Evolutionary conservation across 805 yeast genomes (phyloP), one percentile per base, ranked within the genome.

Genomic region (Kluyveromyces starmeri): DNA sequence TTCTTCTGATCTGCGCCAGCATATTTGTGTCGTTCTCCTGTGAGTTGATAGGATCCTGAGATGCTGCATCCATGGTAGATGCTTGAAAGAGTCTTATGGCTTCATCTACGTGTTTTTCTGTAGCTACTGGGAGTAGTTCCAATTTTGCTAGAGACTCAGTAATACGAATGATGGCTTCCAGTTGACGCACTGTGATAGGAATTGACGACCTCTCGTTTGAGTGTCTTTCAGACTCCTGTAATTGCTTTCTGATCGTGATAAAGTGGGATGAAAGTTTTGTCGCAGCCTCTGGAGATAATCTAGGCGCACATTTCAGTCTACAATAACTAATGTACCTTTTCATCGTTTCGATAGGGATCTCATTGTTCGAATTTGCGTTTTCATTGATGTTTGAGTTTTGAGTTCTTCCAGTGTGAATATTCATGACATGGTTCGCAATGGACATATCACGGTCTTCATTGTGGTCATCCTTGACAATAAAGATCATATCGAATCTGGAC

Each of bases 401-500:
- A 16, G 66, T 62, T 39, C 78, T 79, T 33, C 92, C 94, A 32
- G 94, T 83, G 61, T 92, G 99, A 28, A 94, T 81, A 48, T 83
- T 80, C 80, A 92, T 78, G 37, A 92, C 98, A 60, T 92, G 98
- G 43, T 76, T 76, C 3, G 99, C 99, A 49, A 92, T 86, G 1
- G 85, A 74, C 29, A 78, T 71, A 65, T 92, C 99, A 51, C 94
- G 70, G 26, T 66, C 71, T 45, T 79, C 83, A 53, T 86, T 79
- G 59, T 92, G 97, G 36, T 83, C 95, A 62, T 92, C 99, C 53
- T 86, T 89, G 35, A 92, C 95, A 48, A 92, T 84, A 62, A 85
- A 92, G 51, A 92, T 92, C 97, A 92, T 92, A 62, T 92, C 99
- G 58, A 92, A 92, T 65, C 99, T 81, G 9, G 98, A 92, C 59